Percentiles rank a stretch among this genome's conserved stretches.
phyloP scores from a whole-genome alignment of 106 monocot genomes.

The Dendrobium nobile region DNA sequence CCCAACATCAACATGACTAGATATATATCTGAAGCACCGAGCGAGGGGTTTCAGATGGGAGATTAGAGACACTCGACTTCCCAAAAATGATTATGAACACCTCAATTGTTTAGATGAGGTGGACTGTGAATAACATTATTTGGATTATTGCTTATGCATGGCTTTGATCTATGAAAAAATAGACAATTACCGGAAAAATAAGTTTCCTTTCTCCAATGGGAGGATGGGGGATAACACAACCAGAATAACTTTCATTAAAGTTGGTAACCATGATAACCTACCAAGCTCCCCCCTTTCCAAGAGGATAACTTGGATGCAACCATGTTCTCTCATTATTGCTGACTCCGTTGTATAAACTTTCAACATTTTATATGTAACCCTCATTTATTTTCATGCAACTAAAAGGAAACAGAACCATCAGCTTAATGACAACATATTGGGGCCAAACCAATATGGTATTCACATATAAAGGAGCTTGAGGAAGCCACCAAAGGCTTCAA shows the following conservation, averaged over 20 bases:
- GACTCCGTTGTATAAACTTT: neutral
- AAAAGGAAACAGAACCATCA: neutral
- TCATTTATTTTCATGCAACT: neutral
- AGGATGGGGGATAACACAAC: neutral
- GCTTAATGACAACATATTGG: neutral
- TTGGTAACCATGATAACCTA: neutral
- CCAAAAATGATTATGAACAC: neutral
- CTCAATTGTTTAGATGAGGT: conserved; percentile 1
- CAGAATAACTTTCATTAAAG: neutral
- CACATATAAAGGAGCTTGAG: conserved; percentile 22
- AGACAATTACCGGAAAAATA: neutral
- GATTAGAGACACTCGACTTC: neutral
- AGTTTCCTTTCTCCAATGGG: neutral
- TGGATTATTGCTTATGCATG: conserved; percentile 1
- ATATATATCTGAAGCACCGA: neutral
- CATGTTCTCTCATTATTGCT: neutral
- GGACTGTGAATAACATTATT: neutral
- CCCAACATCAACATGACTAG: conserved; percentile 2
- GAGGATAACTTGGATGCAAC: neutral
- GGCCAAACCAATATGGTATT: conserved; percentile 12
- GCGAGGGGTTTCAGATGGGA: neutral
- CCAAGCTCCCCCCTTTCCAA: neutral
- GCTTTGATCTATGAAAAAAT: neutral
- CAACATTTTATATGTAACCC: neutral
- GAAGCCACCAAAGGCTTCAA: conserved; percentile 49